Conservation (phyloP, 2,329 filamentous ascomycete genomes). For the Phialophora tarda region DNA sequence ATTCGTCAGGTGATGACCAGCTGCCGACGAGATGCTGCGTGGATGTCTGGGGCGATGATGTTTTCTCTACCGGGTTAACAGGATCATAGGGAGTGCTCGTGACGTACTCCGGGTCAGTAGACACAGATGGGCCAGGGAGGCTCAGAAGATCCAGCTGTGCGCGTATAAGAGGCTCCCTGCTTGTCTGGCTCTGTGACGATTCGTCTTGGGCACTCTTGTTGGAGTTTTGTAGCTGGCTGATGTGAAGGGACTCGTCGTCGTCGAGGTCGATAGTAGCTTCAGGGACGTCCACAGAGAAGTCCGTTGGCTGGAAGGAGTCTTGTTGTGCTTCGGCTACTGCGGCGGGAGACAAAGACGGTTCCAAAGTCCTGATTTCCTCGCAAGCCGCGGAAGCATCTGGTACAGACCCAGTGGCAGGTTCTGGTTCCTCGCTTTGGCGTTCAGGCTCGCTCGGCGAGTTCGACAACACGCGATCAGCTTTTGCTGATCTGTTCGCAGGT, state of each 20-base stretch:
- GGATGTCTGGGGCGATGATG: neutral
- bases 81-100: neutral
- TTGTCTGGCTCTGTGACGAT: neutral
- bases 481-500: constrained; percentile 3
- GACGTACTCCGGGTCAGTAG: constrained; percentile 1
- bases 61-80: neutral
- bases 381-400: neutral
- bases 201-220: constrained; percentile 3
- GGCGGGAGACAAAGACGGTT: constrained; percentile 18
- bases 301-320: neutral
- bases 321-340: constrained; percentile 36
- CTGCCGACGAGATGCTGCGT: neutral
- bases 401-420: neutral
- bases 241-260: constrained; percentile 34
- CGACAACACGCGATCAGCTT: constrained; percentile 11
- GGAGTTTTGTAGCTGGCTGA: constrained; percentile 27
- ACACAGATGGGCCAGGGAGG: neutral
- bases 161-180: neutral
- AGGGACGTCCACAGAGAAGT: constrained; percentile 26
- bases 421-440: neutral
- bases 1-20: neutral
- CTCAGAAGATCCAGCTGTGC: neutral
- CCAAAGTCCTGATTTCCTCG: neutral
- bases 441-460: constrained; percentile 28
- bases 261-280: constrained; percentile 21